Evolutionary conservation across 1,284 basidiomycete genomes (phyloP).

Genomic region (Leccinum solheimii): DNA sequence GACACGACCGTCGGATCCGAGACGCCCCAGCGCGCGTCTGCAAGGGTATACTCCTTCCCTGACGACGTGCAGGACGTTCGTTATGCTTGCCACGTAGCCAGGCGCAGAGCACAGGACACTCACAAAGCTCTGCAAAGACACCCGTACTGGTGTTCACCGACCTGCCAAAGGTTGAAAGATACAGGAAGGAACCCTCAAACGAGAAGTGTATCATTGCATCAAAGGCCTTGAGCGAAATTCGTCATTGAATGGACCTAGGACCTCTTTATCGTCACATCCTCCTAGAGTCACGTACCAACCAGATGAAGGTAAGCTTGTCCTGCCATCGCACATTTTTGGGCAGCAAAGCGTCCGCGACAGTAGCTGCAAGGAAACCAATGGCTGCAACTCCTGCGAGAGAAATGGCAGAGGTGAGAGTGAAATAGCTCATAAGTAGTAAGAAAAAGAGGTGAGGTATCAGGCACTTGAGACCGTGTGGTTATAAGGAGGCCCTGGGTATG

Average conservation of each 20-base stretch:
- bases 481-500: no score
- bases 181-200: slow-evolving; percentile 79
- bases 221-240: slow-evolving; percentile 51
- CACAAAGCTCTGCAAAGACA: slow-evolving; percentile 75
- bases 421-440: slow-evolving; percentile 30
- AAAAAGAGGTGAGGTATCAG: not conserved
- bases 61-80: not conserved
- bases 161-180: slow-evolving; percentile 69
- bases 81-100: slow-evolving; percentile 1
- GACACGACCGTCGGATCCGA: slow-evolving; percentile 79
- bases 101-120: slow-evolving; percentile 26
- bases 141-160: slow-evolving; percentile 70
- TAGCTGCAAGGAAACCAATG: slow-evolving; percentile 51
- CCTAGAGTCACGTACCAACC: slow-evolving; percentile 52
- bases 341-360: slow-evolving; percentile 52
- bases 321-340: slow-evolving; percentile 62
- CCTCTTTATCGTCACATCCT: not conserved
- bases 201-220: slow-evolving; percentile 78
- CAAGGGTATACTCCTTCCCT: slow-evolving; percentile 71
- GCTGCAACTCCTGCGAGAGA: slow-evolving; percentile 60
- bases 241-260: not conserved
- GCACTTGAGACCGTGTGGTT: not conserved
- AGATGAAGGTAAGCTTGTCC: slow-evolving; percentile 69
- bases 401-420: slow-evolving; percentile 65
- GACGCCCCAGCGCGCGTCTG: slow-evolving; percentile 78